Percentiles rank a stretch among this genome's conserved stretches.
Conservation (phyloP, 306 rosid species). For the Luffa acutangula region DNA sequence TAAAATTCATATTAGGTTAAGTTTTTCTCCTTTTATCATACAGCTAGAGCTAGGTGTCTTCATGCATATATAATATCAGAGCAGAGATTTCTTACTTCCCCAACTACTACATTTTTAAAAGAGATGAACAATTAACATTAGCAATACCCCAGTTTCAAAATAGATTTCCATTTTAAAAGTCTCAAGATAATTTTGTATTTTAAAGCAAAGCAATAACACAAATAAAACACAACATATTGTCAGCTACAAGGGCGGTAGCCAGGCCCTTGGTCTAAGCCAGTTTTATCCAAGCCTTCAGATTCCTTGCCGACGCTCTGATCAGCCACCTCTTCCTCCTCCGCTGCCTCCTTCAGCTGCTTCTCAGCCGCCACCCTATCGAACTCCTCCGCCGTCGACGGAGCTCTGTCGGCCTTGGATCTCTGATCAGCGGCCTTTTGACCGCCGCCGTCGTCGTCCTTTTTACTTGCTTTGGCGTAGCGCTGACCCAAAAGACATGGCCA, state of each 20-base stretch:
- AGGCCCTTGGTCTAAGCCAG: background rate
- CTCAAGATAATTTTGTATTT: too few species aligned
- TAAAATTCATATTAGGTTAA: too few species aligned
- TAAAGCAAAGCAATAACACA: too few species aligned
- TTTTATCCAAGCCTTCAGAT: background rate
- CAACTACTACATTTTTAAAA: too few species aligned
- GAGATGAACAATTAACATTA: too few species aligned
- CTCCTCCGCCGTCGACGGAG: background rate
- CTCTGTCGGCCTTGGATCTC: background rate
- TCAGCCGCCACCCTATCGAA: background rate
- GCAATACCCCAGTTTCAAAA: too few species aligned
- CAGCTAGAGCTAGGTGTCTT: too few species aligned
- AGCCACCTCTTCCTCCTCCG: background rate
- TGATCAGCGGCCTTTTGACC: background rate
- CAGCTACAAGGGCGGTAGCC: background rate
- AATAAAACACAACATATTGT: background rate
- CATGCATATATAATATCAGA: too few species aligned
- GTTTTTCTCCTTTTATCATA: too few species aligned
- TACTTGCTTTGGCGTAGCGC: background rate
- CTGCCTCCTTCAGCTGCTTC: background rate
- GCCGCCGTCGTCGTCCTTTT: background rate
- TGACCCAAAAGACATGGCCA: too few species aligned
- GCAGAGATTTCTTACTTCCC: too few species aligned
- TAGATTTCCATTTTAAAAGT: too few species aligned
- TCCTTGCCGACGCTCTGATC: background rate